Conservation (phyloP, 176 grass and related monocot species). For the Zea mays region DNA sequence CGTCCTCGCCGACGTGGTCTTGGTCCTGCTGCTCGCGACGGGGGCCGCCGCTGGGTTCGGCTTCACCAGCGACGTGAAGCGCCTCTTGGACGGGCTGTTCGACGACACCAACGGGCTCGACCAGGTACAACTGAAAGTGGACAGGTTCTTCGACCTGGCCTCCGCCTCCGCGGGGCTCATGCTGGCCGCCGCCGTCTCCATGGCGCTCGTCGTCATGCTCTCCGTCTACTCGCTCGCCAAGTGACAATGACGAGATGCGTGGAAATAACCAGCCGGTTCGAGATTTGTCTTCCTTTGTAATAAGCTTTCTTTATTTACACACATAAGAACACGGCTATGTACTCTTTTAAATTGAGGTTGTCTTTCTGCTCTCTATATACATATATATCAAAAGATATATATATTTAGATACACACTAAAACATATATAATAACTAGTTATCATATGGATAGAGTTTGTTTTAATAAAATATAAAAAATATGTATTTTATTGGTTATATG, state of each 20-base stretch:
- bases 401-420: too few relatives aligned
- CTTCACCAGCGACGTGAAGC: constrained; percentile 10
- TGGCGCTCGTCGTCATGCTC: neutral
- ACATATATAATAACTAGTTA: too few relatives aligned
- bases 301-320: too few relatives aligned
- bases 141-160: constrained; percentile 15
- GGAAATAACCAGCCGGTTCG: too few relatives aligned
- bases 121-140: neutral
- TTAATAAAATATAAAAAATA: too few relatives aligned
- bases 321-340: too few relatives aligned
- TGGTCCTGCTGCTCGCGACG: neutral
- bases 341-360: too few relatives aligned
- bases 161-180: constrained; percentile 1
- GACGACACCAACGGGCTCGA: neutral
- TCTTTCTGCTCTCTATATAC: too few relatives aligned
- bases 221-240: constrained; percentile 24
- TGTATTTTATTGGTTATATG: too few relatives aligned
- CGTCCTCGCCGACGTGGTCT: neutral
- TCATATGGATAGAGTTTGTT: too few relatives aligned
- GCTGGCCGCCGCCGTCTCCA: constrained; percentile 14
- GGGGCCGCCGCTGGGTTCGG: neutral
- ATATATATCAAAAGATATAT: too few relatives aligned
- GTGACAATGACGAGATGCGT: neutral
- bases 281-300: too few relatives aligned
- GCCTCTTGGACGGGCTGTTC: neutral